Evolutionary conservation across 192 early-diverging fungal genomes (phyloP).

Genomic region (Coemansia sp.): DNA sequence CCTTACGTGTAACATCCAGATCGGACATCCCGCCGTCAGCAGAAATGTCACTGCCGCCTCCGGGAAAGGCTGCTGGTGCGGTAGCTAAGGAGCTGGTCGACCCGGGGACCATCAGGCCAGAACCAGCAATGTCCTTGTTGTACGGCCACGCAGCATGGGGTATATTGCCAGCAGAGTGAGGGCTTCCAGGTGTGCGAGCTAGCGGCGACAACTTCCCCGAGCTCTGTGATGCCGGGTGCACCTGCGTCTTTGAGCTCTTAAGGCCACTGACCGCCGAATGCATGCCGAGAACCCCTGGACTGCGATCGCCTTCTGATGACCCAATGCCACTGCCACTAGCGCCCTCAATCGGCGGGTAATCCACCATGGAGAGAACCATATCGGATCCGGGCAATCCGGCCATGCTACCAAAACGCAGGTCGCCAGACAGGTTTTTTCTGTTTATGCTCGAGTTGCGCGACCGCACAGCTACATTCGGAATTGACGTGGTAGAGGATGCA

Average conservation of each 20-base stretch:
- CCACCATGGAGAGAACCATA: constrained; percentile 29
- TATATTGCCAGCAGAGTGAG: constrained; percentile 15
- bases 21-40: too few relatives aligned
- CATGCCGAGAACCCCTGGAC: neutral
- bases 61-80: constrained; percentile 1
- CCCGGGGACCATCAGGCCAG: too few relatives aligned
- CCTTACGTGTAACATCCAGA: too few relatives aligned
- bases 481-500: constrained; percentile 18
- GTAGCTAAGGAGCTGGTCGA: neutral
- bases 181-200: constrained; percentile 26
- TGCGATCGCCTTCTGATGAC: constrained; percentile 7
- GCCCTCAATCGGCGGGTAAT: constrained; percentile 2
- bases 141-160: constrained; percentile 42
- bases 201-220: constrained; percentile 7
- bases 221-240: neutral
- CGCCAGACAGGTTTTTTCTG: constrained; percentile 26
- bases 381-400: constrained; percentile 16
- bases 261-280: neutral
- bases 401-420: constrained; percentile 30
- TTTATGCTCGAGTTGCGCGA: constrained; percentile 36
- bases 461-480: constrained; percentile 13
- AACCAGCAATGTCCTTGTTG: constrained; percentile 23
- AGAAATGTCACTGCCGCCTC: too few relatives aligned
- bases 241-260: neutral
- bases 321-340: neutral